Base-by-base conservation (phyloP, 345 rosid species). In the Erodium maritimum region DNA sequence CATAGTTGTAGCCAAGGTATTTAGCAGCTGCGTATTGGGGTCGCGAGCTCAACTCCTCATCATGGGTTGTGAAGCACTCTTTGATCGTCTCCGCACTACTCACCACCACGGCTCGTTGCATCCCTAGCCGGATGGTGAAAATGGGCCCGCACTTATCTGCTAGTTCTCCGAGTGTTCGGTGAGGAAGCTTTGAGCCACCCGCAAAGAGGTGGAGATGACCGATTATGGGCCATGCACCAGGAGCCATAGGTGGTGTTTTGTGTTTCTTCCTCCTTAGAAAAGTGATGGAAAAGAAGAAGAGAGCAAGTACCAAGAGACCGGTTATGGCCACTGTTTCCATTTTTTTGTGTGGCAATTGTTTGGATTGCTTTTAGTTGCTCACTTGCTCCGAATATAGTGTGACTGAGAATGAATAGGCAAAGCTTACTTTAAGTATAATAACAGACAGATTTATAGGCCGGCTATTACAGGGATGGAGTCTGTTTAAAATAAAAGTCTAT, bases 161-260 rank as follows among this genome's bases (percentile, higher is more conserved):
- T 69, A 71, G 46, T 4, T 52, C 21, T 19, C 61, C 71, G 8
- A 75, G 60, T 3, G 23, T 16, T 2, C 5, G 6, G 60, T 65
- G 65, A 5, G 58, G 63, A 1, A 66, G 64, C 33, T 50, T 4
- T 2, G 63, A 19, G 4, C 67, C 67, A 1, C 61, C 54, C 14
- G 12, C 14, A 10, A 77, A 53, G 21, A 73, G 70, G 55, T 60
- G 81, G 13, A 73, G 76, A 52, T 77, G 78, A 51, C 78, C 78
- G 0, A 71, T 60, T 22, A 70, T 24, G 4, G 72, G 75, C 64
- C 63, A 23, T 11, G 14, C 48, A 3, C 48, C 48, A 2, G 48
- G 14, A 9, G 48, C 48, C 48, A 42, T 11, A 42, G 48, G 48
- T 11, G 48, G 48, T 12, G 48, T 42, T 14, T 42, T 42, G 48